Conservation (phyloP, 2,329 filamentous ascomycete species). For the Aspergillus novoparasiticus region DNA sequence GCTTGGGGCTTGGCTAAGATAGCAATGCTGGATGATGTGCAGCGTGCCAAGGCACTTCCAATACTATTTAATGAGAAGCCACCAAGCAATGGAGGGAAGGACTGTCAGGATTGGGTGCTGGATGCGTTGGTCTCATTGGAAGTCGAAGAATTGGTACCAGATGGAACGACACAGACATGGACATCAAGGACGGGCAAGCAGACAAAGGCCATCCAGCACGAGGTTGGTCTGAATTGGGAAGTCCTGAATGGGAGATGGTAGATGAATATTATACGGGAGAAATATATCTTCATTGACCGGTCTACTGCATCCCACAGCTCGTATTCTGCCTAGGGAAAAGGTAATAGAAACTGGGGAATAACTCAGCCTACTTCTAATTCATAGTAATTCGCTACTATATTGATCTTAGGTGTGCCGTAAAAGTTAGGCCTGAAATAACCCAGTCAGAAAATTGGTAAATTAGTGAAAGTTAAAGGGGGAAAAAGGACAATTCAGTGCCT, state of each 20-base stretch:
- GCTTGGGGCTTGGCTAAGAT: background rate
- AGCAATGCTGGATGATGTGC: background rate
- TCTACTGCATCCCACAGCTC: too few relatives aligned
- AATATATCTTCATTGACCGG: too few relatives aligned
- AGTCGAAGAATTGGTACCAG: background rate
- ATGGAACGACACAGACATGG: background rate
- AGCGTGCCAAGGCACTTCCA: background rate
- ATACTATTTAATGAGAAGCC: background rate
- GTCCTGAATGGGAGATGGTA: background rate
- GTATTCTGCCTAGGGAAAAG: too few relatives aligned
- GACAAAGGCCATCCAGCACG: background rate
- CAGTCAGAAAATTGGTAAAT: background rate
- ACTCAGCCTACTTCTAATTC: too few relatives aligned
- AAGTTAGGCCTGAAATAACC: background rate
- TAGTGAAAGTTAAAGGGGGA: background rate
- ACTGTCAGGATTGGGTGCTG: background rate
- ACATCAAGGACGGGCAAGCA: background rate
- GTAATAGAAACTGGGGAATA: too few relatives aligned
- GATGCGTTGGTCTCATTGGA: background rate
- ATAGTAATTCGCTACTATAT: background rate
- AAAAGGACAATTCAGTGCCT: background rate
- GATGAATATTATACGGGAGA: background rate
- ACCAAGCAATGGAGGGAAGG: background rate
- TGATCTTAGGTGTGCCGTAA: background rate
- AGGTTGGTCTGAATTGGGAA: background rate